These are phyloP conservation scores for Alternaria novae-zelandiae DNA, from an alignment of 2,329 filamentous ascomycete species.

Conservation along the genomic window DNA sequence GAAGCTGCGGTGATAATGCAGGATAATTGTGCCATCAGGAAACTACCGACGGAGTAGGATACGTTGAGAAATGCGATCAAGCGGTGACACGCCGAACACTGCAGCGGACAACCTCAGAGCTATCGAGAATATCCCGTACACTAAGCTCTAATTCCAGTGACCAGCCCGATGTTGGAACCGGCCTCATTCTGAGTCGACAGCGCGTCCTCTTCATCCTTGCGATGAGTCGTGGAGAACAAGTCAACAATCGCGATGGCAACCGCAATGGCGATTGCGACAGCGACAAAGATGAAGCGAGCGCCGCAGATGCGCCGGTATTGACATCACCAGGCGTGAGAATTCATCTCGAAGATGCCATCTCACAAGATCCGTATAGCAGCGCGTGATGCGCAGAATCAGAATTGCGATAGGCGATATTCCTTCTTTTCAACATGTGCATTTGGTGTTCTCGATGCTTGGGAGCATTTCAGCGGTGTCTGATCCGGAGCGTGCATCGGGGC, in stretches of 20 bases:
- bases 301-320: constrained; percentile 13
- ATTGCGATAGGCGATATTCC: neutral
- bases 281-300: constrained; percentile 11
- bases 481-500: constrained; percentile 3
- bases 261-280: neutral
- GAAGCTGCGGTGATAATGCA: no score
- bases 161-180: no score
- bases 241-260: neutral
- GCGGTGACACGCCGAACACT: no score
- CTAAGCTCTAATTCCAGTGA: fast-evolving
- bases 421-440: neutral
- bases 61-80: no score
- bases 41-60: no score
- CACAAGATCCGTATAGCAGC: constrained; percentile 22
- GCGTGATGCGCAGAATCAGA: constrained; percentile 2
- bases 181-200: neutral
- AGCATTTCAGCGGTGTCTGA: neutral
- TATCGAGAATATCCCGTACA: neutral
- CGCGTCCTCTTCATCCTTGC: neutral
- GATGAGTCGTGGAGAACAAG: constrained; percentile 5
- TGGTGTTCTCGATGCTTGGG: neutral
- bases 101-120: neutral
- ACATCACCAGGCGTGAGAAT: constrained; percentile 12
- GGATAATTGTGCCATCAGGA: no score
- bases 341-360: constrained; percentile 13